Evolutionary conservation across 139 green algal genomes (phyloP), one percentile per base, ranked within the genome.

Genomic region (Klebsormidium nitens): DNA sequence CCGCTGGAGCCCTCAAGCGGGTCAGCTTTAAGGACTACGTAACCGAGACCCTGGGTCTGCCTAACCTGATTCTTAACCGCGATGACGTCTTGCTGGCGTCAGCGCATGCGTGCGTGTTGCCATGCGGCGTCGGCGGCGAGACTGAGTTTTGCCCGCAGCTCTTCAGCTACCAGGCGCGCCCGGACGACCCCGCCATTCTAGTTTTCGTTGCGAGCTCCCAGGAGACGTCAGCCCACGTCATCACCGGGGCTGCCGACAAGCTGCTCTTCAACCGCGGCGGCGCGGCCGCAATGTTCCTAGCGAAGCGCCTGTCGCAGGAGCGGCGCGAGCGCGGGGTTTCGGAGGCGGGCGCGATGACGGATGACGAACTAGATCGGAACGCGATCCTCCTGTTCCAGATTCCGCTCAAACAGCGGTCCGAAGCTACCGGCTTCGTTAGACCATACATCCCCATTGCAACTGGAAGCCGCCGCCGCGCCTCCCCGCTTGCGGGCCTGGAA

Each of bases 381-480:
- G 59, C 58, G 14, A 50, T 66, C n/a, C 14, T 66, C 31, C 23
- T 66, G 23, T 57, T 66, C 36, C 59, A 66, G 59, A 28, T 66
- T 14, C n/a, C n/a, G n/a, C n/a, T n/a, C n/a, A n/a, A n/a, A n/a
- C n/a, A n/a, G n/a, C n/a, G n/a, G n/a, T n/a, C n/a, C n/a, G n/a
- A n/a, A n/a, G n/a, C n/a, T n/a, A n/a, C n/a, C n/a, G n/a, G n/a
- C n/a, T n/a, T n/a, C n/a, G n/a, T n/a, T n/a, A n/a, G n/a, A n/a
- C n/a, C n/a, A n/a, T n/a, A n/a, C n/a, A n/a, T n/a, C n/a, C n/a
- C n/a, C n/a, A n/a, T n/a, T n/a, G n/a, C n/a, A n/a, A n/a, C n/a
- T n/a, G n/a, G n/a, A n/a, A n/a, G n/a, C n/a, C n/a, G n/a, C n/a
- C n/a, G n/a, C n/a, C n/a, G n/a, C n/a, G n/a, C n/a, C n/a, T n/a